Conservation (phyloP, 1,284 basidiomycete species). For the Phlebopus sp. region DNA sequence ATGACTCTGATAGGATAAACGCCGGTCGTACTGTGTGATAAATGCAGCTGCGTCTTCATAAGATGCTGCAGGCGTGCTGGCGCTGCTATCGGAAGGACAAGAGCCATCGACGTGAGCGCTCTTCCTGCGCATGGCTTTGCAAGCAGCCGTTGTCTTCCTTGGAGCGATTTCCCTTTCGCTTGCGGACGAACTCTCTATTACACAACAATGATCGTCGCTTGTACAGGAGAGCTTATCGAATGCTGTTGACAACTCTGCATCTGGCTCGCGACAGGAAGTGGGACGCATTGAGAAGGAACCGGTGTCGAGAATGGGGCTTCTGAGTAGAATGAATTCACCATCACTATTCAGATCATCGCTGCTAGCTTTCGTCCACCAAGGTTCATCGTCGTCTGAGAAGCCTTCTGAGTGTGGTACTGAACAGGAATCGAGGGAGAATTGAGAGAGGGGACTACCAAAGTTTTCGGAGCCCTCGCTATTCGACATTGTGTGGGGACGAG, state of each 20-base stretch:
- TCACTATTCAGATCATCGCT: conserved; percentile 21
- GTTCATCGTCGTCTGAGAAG: conserved; percentile 26
- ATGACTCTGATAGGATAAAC: background rate
- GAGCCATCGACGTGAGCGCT: conserved; percentile 5
- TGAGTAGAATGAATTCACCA: conserved; percentile 25
- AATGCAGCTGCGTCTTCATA: conserved; percentile 29
- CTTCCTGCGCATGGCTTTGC: conserved; percentile 2
- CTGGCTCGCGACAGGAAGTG: conserved; percentile 6
- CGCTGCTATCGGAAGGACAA: conserved; percentile 9
- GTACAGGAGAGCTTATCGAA: conserved; percentile 17
- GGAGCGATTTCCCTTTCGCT: background rate
- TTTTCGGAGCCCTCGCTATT: conserved; percentile 7
- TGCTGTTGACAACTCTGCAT: conserved; percentile 11
- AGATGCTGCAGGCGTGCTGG: conserved; percentile 13
- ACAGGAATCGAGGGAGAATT: background rate
- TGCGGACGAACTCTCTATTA: conserved; percentile 4
- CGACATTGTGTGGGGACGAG: conserved; percentile 15
- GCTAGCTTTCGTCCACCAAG: conserved; percentile 14
- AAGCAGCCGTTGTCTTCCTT: conserved; percentile 1
- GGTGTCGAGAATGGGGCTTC: conserved; percentile 19
- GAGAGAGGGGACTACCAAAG: conserved; percentile 9
- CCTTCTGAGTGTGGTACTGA: background rate
- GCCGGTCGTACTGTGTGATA: conserved; percentile 24
- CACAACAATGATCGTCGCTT: conserved; percentile 4
- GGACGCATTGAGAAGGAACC: conserved; percentile 14